Evolutionary conservation across 495 filamentous ascomycete species (phyloP), one percentile per base, ranked within the genome.

Genomic region (Thozetella sp.): DNA sequence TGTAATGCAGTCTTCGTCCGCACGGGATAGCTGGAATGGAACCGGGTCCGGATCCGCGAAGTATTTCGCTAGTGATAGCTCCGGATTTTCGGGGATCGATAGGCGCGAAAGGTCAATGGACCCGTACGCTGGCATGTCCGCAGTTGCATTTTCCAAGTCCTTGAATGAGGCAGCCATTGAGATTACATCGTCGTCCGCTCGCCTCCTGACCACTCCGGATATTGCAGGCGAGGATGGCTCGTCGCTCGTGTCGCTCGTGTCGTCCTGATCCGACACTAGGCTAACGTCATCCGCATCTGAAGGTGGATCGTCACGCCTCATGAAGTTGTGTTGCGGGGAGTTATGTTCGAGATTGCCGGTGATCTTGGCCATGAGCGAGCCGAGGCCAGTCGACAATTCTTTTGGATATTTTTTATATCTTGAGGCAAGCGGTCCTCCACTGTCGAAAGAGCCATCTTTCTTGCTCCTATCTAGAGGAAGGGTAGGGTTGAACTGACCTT

Each of bases 1-100:
- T 19, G 79, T 80, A 52, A 89, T 83, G 46, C 78, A 75, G 45
- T 86, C 83, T 1, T 77, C 68, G 56, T 84, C 79, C 22, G 76
- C 64, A 45, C 75, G 66, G 13, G 73, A 70, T 48, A 76, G 68
- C 22, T 75, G 69, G 24, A 80, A 63, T 23, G 68, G 64, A 2
- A 69, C 63, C 2, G 82, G 77, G 57, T 83, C 76, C 22, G 80
- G 78, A 40, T 82, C 75, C 19, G 80, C 70, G 65, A 82, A 80
- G 59, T 79, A 78, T 56, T 71, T 76, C 2, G 80, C 61, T 55
- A 86, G 63, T 3, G 81, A 75, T 24, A 80, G 63, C 43, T 80
- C 77, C 0, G 69, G 64, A 0, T 72, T 63, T 25, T 80, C 79
- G 3, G 66, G 68, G 26, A 66, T 71, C 17, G 75, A 76, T 3